Evolutionary conservation across 2,329 filamentous ascomycete species (phyloP), one percentile per base, ranked within the genome.

Genomic region (Fonsecaea monophora): DNA sequence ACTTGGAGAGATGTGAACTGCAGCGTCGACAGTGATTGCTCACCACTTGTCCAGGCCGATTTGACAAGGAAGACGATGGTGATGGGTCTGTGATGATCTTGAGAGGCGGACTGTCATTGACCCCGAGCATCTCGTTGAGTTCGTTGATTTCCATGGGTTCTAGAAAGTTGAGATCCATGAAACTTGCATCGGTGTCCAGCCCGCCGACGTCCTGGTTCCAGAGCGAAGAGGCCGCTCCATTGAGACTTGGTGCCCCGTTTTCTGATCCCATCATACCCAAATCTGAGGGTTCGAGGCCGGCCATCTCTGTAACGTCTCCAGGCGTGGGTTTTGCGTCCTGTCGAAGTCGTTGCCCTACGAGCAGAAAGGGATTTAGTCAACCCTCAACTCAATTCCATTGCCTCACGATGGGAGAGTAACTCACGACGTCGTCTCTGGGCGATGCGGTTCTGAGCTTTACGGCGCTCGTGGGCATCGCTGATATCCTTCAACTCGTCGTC

Each of bases 401-500:
- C 10, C 12, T n/a, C 4, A 34, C 25, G n/a, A n/a, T 10, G n/a
- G 7, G n/a, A 34, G 34, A n/a, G 35, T 35, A 56, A 25, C 53
- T 38, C 18, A 56, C 53, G 25, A 9, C 53, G 53, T 10, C 53
- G 53, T 18, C 53, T 37, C 10, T 56, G 53, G 9, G 53, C 53
- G n/a, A 56, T 56, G 12, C 53, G 53, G 35, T 56, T 56, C 53
- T 56, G 53, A 34, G 53, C 53, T 21, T 56, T 56, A 4, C 53
- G 53, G 35, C 53, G 53, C 53, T 56, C 53, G 25, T 56, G 53
- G 21, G 53, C 53, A 7, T 56, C 53, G 32, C 25, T 56, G 53
- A 56, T 56, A n/a, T 56, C 53, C 18, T 56, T 56, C 53, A 56
- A 34, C n/a, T 56, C 53, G 12, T 56, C 53, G n/a, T 30, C 32